A percentile compares a stretch with the other conserved stretches of the same genome.
Evolutionary conservation across 805 yeast genomes (phyloP).

Genomic region (Komagataella phaffii): DNA sequence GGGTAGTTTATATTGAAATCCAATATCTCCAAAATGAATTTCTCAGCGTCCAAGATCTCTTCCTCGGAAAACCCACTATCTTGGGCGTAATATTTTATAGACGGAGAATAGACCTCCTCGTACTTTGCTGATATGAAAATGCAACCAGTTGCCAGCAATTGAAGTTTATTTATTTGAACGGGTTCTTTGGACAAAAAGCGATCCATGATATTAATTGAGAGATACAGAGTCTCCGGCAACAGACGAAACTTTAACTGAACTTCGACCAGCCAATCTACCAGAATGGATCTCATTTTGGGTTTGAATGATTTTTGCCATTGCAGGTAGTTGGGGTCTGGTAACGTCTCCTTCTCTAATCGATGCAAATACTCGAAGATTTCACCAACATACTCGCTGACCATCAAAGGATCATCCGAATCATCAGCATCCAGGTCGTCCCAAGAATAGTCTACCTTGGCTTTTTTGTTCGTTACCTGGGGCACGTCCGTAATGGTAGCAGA

Average conservation of each 20-base stretch:
- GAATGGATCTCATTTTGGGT: conserved; percentile 74
- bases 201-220: conserved; percentile 81
- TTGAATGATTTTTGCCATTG: conserved; percentile 51
- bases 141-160: conserved; percentile 75
- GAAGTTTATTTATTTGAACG: conserved; percentile 69
- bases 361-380: conserved; percentile 78
- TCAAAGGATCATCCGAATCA: conserved; percentile 60
- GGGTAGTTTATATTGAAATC: conserved; percentile 73
- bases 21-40: conserved; percentile 57
- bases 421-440: conserved; percentile 70
- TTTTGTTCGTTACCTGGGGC: conserved; percentile 13
- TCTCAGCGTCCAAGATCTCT: conserved; percentile 75
- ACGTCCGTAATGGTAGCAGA: conserved; percentile 39
- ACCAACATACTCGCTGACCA: conserved; percentile 87
- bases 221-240: conserved; percentile 72
- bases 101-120: conserved; percentile 85
- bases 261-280: conserved; percentile 91
- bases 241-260: conserved; percentile 76
- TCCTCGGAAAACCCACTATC: conserved; percentile 76
- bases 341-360: conserved; percentile 55
- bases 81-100: conserved; percentile 75
- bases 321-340: conserved; percentile 62
- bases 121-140: conserved; percentile 85
- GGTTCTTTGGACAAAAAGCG: conserved; percentile 65
- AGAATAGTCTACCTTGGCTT: conserved; percentile 25